Conservation (phyloP, 2,329 filamentous ascomycete species). For the Penicillium rolfsii region DNA sequence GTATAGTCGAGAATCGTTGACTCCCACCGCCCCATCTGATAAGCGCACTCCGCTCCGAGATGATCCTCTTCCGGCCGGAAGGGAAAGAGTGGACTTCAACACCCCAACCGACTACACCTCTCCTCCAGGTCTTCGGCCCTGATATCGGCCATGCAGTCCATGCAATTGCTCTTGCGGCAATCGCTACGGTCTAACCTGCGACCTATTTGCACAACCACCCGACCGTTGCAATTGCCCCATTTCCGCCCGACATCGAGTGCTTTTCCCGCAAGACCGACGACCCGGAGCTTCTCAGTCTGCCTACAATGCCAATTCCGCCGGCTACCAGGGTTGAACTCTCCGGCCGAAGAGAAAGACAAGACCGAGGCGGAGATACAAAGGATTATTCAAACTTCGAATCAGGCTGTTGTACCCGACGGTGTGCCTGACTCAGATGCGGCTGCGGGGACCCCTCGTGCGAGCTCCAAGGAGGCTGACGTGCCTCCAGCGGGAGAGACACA, state of each 20-base stretch:
- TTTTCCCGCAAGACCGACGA: constrained; percentile 27
- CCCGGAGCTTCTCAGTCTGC: constrained; percentile 45
- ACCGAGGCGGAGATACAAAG: constrained; percentile 29
- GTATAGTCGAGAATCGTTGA: neutral
- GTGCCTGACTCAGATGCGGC: constrained; percentile 22
- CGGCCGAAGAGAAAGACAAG: constrained; percentile 28
- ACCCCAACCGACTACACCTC: constrained; percentile 19
- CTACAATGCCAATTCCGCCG: constrained; percentile 48
- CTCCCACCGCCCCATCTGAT: constrained; percentile 24
- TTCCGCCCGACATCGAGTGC: constrained; percentile 29
- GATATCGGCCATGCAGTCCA: constrained; percentile 44
- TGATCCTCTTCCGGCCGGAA: constrained; percentile 21
- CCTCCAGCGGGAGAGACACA: constrained; percentile 8
- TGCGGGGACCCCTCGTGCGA: constrained; percentile 26
- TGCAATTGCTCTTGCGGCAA: constrained; percentile 46
- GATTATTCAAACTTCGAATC: constrained; percentile 19
- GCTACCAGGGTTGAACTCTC: constrained; percentile 33
- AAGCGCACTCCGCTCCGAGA: constrained; percentile 26
- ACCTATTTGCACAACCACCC: constrained; percentile 28
- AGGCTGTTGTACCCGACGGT: constrained; percentile 27
- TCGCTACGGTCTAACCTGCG: constrained; percentile 37
- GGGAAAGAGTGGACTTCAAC: constrained; percentile 17
- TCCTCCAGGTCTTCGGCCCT: constrained; percentile 26
- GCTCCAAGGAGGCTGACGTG: constrained; percentile 18
- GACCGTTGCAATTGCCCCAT: constrained; percentile 29